These are phyloP conservation scores for Hypoxylon perforatum DNA, from an alignment of 495 filamentous ascomycete genomes.

Conservation along the genomic window DNA sequence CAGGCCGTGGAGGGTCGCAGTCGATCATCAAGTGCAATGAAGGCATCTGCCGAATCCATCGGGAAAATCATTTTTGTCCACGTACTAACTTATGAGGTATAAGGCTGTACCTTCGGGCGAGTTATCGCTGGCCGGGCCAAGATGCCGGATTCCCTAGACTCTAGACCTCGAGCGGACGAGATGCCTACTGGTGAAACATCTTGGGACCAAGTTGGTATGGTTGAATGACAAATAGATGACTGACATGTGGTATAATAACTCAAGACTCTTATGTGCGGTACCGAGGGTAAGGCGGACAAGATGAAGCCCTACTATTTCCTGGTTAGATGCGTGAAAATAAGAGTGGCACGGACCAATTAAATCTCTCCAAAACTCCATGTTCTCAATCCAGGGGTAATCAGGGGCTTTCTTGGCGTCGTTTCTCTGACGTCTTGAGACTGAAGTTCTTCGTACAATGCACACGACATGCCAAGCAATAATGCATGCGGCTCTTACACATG, in stretches of 20 bases:
- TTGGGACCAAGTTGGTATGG: constrained; percentile 14
- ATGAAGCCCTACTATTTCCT: too few relatives aligned
- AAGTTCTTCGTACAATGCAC: constrained; percentile 34
- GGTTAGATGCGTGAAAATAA: neutral
- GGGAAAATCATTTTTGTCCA: constrained; percentile 9
- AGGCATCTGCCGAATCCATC: constrained; percentile 45
- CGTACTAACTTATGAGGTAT: constrained; percentile 4
- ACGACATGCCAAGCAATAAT: constrained; percentile 14
- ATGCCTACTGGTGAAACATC: constrained; percentile 27
- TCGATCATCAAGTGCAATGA: constrained; percentile 37
- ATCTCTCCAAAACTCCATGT: constrained; percentile 15
- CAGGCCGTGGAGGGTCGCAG: constrained; percentile 47
- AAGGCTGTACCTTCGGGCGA: constrained; percentile 18
- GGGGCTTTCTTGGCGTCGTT: constrained; percentile 39
- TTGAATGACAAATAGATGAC: constrained; percentile 14
- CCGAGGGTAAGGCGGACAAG: too few relatives aligned
- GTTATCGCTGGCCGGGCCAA: constrained; percentile 14
- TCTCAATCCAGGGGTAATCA: constrained; percentile 32
- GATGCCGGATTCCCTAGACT: constrained; percentile 9
- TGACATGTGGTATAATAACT: too few relatives aligned
- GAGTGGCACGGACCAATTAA: constrained; percentile 21
- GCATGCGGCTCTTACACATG: constrained; percentile 34
- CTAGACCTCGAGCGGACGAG: constrained; percentile 8
- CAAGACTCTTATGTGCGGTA: neutral
- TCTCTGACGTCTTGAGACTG: constrained; percentile 43